Conservation (phyloP, 2,329 filamentous ascomycete genomes). For the Sporothrix curviconia region DNA sequence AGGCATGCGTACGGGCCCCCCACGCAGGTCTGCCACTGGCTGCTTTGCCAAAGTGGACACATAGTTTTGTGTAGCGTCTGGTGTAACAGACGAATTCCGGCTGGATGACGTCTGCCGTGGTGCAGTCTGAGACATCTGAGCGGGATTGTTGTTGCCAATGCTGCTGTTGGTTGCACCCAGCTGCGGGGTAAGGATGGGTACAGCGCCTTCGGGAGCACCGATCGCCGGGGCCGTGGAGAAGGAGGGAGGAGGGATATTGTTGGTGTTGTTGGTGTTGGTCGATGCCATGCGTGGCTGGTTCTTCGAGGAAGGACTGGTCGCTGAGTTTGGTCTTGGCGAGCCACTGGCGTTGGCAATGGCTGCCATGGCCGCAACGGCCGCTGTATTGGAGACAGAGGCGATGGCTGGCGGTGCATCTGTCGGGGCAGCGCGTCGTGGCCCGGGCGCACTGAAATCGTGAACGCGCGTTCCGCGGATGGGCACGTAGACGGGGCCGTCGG, state of each 20-base stretch:
- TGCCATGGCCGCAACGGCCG: slow-evolving; percentile 12
- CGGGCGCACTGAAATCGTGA: slow-evolving; percentile 60
- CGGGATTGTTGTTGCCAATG: too few species aligned
- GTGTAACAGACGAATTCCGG: slow-evolving; percentile 7
- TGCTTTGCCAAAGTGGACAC: slow-evolving; percentile 1
- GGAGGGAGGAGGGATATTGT: background rate
- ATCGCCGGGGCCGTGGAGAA: background rate
- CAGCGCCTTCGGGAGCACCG: background rate
- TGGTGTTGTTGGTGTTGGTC: background rate
- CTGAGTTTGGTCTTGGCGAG: background rate
- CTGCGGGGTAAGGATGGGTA: background rate
- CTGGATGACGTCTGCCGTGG: slow-evolving; percentile 3
- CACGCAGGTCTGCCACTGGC: background rate
- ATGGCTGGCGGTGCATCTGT: slow-evolving; percentile 18
- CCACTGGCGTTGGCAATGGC: slow-evolving; percentile 4
- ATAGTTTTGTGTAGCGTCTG: slow-evolving; percentile 8
- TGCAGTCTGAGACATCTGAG: slow-evolving; percentile 9
- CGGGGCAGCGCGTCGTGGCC: slow-evolving; percentile 38
- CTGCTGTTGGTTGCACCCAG: background rate
- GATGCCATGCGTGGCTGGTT: background rate
- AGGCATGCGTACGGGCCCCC: background rate
- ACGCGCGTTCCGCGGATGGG: slow-evolving; percentile 59
- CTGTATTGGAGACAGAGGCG: slow-evolving; percentile 2
- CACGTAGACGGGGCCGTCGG: slow-evolving; percentile 48
- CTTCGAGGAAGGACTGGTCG: background rate